Conservation (phyloP, 768 basidiomycete species). For the Goffeauzyma gilvescens region DNA sequence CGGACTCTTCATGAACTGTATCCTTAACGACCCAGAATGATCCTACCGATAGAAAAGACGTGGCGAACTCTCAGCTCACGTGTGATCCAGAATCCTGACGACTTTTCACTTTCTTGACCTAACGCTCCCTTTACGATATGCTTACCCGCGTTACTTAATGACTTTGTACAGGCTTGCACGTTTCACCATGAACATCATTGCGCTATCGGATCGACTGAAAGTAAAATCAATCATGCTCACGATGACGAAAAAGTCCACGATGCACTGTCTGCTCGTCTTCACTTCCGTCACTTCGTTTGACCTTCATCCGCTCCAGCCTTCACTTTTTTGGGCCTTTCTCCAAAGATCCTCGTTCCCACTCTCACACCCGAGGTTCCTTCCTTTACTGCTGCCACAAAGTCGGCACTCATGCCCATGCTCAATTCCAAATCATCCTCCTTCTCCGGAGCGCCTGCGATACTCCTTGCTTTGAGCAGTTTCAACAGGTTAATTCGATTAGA, state of each 20-base stretch:
- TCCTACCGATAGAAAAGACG: no score
- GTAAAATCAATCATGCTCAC: no score
- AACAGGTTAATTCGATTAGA: slow-evolving; percentile 44
- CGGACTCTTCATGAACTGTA: no score
- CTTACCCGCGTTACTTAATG: no score
- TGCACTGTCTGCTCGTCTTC: background rate
- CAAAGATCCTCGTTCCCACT: slow-evolving; percentile 82
- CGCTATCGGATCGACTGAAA: no score
- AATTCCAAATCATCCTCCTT: slow-evolving; percentile 29
- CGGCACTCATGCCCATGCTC: slow-evolving; percentile 88
- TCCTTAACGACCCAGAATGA: no score
- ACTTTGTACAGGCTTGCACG: no score
- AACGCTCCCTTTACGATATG: background rate
- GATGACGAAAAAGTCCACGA: no score
- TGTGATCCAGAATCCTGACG: no score
- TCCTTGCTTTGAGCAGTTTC: slow-evolving; percentile 5
- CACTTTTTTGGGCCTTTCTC: slow-evolving; percentile 44
- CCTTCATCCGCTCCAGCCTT: slow-evolving; percentile 3
- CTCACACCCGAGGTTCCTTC: slow-evolving; percentile 73
- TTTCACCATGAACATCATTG: no score
- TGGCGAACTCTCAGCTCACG: no score
- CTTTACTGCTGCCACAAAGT: slow-evolving; percentile 68
- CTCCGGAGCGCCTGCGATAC: slow-evolving; percentile 9
- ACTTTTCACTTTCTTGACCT: no score
- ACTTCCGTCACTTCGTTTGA: slow-evolving; percentile 7